Evolutionary conservation across 2,329 filamentous ascomycete genomes (phyloP).

Genomic region (Penicillium oxalicum): DNA sequence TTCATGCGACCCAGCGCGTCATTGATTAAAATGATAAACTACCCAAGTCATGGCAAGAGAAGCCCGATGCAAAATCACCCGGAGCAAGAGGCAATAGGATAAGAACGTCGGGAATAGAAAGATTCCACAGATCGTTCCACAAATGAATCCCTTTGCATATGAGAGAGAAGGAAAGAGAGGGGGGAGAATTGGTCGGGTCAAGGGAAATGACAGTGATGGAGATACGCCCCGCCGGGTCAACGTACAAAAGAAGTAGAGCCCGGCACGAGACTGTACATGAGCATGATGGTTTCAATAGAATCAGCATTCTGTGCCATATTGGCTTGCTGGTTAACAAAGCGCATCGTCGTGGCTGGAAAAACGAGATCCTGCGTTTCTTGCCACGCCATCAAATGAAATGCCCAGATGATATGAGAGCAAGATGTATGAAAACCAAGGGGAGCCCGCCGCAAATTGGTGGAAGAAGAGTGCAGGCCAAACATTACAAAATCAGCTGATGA

Average conservation of each 20-base stretch:
- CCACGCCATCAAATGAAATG: slow-evolving; percentile 11
- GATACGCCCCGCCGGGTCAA: too few relatives aligned
- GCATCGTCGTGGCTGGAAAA: not conserved
- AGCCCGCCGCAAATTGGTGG: slow-evolving; percentile 15
- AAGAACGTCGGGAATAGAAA: too few relatives aligned
- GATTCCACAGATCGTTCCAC: too few relatives aligned
- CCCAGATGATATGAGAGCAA: slow-evolving; percentile 8
- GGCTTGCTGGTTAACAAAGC: too few relatives aligned
- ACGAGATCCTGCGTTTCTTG: slow-evolving; percentile 5
- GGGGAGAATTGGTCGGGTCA: too few relatives aligned
- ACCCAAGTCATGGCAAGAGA: not conserved
- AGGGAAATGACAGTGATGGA: too few relatives aligned
- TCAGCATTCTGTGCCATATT: too few relatives aligned
- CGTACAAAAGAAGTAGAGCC: too few relatives aligned
- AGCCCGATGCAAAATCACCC: not conserved
- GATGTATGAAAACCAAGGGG: slow-evolving; percentile 11
- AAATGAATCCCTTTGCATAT: too few relatives aligned
- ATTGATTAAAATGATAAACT: slow-evolving; percentile 12
- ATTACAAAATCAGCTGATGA: slow-evolving; percentile 14
- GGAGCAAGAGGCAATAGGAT: slow-evolving; percentile 15
- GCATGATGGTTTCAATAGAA: too few relatives aligned
- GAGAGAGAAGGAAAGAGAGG: too few relatives aligned
- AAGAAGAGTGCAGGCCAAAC: not conserved
- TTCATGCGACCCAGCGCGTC: slow-evolving; percentile 14
- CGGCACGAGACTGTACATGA: too few relatives aligned